Evolutionary conservation across 176 grass and related monocot genomes (phyloP).

Genomic region (Oryza australiensis): DNA sequence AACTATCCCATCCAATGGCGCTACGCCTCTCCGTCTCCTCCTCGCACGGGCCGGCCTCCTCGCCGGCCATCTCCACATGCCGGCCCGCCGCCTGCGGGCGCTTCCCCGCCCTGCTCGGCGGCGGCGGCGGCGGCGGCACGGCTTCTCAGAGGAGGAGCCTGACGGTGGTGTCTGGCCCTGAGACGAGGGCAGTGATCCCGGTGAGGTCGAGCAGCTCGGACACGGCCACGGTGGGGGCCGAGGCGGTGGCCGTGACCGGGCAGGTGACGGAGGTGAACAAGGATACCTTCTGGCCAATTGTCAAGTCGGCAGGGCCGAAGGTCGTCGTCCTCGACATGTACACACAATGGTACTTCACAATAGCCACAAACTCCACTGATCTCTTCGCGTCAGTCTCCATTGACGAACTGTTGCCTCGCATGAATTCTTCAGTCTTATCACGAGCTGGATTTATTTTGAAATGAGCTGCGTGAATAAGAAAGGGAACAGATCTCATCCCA

Average conservation of each 20-base stretch:
- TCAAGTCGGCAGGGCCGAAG: conserved; percentile 73
- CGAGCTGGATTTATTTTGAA: background rate
- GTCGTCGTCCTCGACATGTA: conserved; percentile 97
- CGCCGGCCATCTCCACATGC: conserved; percentile 58
- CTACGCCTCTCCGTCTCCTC: conserved; percentile 64
- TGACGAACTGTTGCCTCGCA: background rate
- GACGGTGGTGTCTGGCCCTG: conserved; percentile 22
- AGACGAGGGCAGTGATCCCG: conserved; percentile 17
- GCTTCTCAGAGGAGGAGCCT: conserved; percentile 40
- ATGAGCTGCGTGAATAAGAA: background rate
- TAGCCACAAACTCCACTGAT: background rate
- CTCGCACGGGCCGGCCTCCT: conserved; percentile 48
- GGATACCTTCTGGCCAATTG: conserved; percentile 95
- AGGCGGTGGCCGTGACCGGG: conserved; percentile 54
- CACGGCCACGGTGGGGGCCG: conserved; percentile 39
- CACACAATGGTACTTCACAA: conserved; percentile 75
- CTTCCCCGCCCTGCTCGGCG: conserved; percentile 29
- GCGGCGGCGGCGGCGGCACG: conserved; percentile 1
- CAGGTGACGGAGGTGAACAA: conserved; percentile 87
- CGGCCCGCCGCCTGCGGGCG: conserved; percentile 31
- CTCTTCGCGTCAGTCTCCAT: background rate
- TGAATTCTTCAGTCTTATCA: background rate
- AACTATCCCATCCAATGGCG: conserved; percentile 62
- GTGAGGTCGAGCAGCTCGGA: conserved; percentile 62
- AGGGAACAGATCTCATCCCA: background rate